Conservation (phyloP, 257 asterid species). For the Ballota nigra region DNA sequence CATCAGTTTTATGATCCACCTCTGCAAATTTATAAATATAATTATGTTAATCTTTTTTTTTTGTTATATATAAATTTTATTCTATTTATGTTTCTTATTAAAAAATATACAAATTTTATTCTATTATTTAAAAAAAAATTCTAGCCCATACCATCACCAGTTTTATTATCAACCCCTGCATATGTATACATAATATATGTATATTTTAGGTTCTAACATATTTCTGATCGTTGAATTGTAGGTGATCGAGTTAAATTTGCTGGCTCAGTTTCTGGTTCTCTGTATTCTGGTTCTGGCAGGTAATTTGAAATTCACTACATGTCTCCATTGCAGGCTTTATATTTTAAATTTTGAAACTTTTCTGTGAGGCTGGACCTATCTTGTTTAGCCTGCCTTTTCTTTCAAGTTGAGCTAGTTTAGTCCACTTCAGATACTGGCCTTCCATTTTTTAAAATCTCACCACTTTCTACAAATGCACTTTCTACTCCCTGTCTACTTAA, state of each 20-base stretch:
- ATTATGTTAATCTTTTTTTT: neutral
- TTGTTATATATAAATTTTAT: too few relatives aligned
- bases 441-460: neutral
- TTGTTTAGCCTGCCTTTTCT: too few relatives aligned
- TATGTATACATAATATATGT: neutral
- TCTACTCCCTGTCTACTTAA: neutral
- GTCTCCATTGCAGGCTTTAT: neutral
- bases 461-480: constrained; percentile 4
- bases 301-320: constrained; percentile 25
- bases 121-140: too few relatives aligned
- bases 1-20: neutral
- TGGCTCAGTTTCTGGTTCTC: constrained; percentile 60
- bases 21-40: neutral
- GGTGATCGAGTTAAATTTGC: constrained; percentile 85
- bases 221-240: constrained; percentile 29
- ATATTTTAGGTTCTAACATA: constrained; percentile 10
- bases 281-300: constrained; percentile 58
- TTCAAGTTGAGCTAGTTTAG: too few relatives aligned
- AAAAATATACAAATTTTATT: too few relatives aligned
- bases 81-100: too few relatives aligned
- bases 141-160: neutral
- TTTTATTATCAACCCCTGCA: neutral
- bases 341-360: neutral
- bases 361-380: neutral
- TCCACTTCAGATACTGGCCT: too few relatives aligned